phyloP scores from a whole-genome alignment of 805 yeast species.

The Lachancea thermotolerans region DNA sequence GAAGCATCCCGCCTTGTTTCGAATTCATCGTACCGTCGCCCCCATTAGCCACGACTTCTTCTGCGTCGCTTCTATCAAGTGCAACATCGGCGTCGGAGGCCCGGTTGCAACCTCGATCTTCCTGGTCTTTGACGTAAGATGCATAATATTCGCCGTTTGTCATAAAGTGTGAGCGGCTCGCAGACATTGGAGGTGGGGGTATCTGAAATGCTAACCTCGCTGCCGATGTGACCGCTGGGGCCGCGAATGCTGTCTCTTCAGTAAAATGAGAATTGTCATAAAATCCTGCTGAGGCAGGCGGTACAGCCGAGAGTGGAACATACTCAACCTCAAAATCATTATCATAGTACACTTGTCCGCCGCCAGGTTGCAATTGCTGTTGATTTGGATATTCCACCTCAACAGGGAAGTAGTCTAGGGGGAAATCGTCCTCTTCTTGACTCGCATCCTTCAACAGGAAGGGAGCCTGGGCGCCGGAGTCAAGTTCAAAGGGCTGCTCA shows the following conservation, averaged over 20 bases:
- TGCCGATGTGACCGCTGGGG: conserved; percentile 5
- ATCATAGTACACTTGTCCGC: conserved; percentile 5
- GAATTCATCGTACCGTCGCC: conserved; percentile 8
- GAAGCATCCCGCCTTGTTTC: conserved; percentile 5
- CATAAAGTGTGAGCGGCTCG: conserved; percentile 18
- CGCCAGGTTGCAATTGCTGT: conserved; percentile 5
- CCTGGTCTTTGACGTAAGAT: conserved; percentile 9
- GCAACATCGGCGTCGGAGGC: conserved; percentile 6
- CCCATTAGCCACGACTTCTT: conserved; percentile 7
- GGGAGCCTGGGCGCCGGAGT: conserved; percentile 3
- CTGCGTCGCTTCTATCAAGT: conserved; percentile 5
- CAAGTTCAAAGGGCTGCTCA: conserved; percentile 1
- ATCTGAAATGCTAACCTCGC: conserved; percentile 6
- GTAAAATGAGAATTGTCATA: conserved; percentile 10
- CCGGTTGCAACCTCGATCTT: background rate
- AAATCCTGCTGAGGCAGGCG: conserved; percentile 10
- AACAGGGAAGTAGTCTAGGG: conserved; percentile 57
- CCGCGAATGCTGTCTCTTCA: conserved; percentile 7
- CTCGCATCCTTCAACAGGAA: conserved; percentile 4
- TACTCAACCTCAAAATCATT: conserved; percentile 7
- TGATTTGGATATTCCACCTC: conserved; percentile 33
- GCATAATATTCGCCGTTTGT: conserved; percentile 23
- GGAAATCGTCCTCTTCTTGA: conserved; percentile 56
- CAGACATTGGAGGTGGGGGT: conserved; percentile 18
- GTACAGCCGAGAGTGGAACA: conserved; percentile 8